phyloP scores from a whole-genome alignment of 2,329 filamentous ascomycete genomes.

The Botrytis fragariae region DNA sequence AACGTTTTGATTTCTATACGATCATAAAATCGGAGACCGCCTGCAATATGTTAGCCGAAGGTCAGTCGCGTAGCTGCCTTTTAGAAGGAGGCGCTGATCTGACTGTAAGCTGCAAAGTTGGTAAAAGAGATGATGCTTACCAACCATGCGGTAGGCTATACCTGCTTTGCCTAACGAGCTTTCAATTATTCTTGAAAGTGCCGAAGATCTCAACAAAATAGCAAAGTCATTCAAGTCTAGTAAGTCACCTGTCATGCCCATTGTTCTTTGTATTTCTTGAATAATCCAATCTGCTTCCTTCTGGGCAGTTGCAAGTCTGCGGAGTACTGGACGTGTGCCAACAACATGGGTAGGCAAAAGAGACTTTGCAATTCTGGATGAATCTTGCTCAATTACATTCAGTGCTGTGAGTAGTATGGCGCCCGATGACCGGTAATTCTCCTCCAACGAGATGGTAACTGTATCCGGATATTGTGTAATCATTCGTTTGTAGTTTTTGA shows the following conservation, averaged over 20 bases:
- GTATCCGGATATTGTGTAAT: slow-evolving; percentile 73
- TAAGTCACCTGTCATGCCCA: slow-evolving; percentile 69
- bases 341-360: slow-evolving; percentile 76
- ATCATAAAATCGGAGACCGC: slow-evolving; percentile 87
- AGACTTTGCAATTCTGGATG: slow-evolving; percentile 72
- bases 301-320: slow-evolving; percentile 66
- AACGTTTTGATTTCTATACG: slow-evolving; percentile 83
- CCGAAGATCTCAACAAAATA: slow-evolving; percentile 80
- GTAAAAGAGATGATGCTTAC: slow-evolving; percentile 38
- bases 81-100: neutral
- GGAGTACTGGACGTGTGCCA: slow-evolving; percentile 77
- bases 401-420: slow-evolving; percentile 78
- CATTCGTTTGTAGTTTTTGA: slow-evolving; percentile 80
- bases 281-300: slow-evolving; percentile 88
- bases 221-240: slow-evolving; percentile 76
- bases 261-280: slow-evolving; percentile 71
- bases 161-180: slow-evolving; percentile 74
- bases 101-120: neutral
- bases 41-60: slow-evolving; percentile 33
- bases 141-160: slow-evolving; percentile 89
- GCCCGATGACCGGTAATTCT: slow-evolving; percentile 91
- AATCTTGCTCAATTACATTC: slow-evolving; percentile 87
- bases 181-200: slow-evolving; percentile 83
- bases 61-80: neutral
- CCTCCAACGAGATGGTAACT: slow-evolving; percentile 79